Conservation (phyloP, 306 rosid species). For the Inga laurina region DNA sequence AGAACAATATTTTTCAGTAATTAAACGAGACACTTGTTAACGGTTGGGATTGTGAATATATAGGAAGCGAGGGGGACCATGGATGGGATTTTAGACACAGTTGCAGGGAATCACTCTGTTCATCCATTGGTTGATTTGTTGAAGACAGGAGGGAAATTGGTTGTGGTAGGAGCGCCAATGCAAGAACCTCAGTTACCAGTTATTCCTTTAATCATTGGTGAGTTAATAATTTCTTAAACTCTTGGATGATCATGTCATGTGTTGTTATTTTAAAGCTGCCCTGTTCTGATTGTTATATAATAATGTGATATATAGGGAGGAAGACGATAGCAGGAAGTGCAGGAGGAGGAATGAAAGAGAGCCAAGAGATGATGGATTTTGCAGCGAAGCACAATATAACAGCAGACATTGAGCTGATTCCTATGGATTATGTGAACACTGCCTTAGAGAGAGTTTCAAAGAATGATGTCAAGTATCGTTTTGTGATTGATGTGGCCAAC, state of each 20-base stretch:
- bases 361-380: constrained; percentile 44
- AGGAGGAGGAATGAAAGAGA: constrained; percentile 31
- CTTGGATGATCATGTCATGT: no score
- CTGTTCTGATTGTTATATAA: no score
- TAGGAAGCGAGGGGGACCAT: constrained; percentile 40
- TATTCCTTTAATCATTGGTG: constrained; percentile 37
- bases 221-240: not conserved
- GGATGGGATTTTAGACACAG: constrained; percentile 56
- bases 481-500: not conserved
- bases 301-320: constrained; percentile 19
- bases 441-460: constrained; percentile 35
- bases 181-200: constrained; percentile 33
- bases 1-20: no score
- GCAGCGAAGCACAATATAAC: constrained; percentile 36
- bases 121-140: constrained; percentile 32
- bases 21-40: not conserved
- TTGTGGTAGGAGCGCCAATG: constrained; percentile 43
- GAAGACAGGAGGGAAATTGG: constrained; percentile 43
- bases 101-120: constrained; percentile 43
- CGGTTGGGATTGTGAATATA: not conserved
- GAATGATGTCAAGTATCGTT: constrained; percentile 39
- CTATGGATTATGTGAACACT: constrained; percentile 41
- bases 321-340: constrained; percentile 35
- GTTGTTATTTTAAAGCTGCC: no score
- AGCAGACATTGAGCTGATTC: constrained; percentile 36